A percentile compares a stretch with the other conserved stretches of the same genome.
phyloP scores from a whole-genome alignment of 2,329 filamentous ascomycete genomes.

The Exophiala bonariae region DNA sequence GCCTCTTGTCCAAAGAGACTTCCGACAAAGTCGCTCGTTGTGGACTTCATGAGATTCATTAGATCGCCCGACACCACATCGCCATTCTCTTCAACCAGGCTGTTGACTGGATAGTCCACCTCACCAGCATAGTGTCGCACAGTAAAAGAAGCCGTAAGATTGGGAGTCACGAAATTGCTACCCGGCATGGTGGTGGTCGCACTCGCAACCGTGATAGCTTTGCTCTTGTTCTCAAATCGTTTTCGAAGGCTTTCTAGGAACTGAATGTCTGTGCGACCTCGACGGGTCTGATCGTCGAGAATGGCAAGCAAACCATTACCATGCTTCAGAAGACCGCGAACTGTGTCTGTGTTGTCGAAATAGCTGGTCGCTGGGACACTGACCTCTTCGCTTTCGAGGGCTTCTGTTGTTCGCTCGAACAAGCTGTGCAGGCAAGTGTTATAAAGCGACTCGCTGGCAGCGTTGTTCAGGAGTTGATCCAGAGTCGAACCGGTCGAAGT shows the following conservation, averaged over 20 bases:
- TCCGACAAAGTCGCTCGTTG: conserved; percentile 83
- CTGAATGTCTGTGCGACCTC: conserved; percentile 84
- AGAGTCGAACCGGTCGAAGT: conserved; percentile 79
- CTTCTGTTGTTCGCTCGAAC: conserved; percentile 90
- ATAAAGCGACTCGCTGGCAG: conserved; percentile 87
- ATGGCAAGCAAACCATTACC: conserved; percentile 93
- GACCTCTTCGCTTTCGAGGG: conserved; percentile 92
- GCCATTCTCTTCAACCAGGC: conserved; percentile 90
- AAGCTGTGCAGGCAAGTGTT: conserved; percentile 93
- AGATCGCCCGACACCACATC: conserved; percentile 94
- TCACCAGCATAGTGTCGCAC: conserved; percentile 96
- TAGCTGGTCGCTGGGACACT: conserved; percentile 88
- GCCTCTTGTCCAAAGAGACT: conserved; percentile 96
- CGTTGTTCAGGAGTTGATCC: conserved; percentile 93
- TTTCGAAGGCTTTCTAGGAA: conserved; percentile 87
- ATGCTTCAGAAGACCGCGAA: conserved; percentile 85
- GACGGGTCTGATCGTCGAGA: conserved; percentile 89
- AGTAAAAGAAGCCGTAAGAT: conserved; percentile 77
- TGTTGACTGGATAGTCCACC: conserved; percentile 86
- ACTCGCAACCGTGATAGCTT: conserved; percentile 77
- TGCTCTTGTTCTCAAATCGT: conserved; percentile 92
- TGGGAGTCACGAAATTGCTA: conserved; percentile 86
- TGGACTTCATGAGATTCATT: conserved; percentile 87
- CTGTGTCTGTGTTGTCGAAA: conserved; percentile 95
- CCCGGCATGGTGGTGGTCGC: conserved; percentile 76